Evolutionary conservation across 2,329 filamentous ascomycete species (phyloP).

Genomic region (Cephalotrichum gorgonifer): DNA sequence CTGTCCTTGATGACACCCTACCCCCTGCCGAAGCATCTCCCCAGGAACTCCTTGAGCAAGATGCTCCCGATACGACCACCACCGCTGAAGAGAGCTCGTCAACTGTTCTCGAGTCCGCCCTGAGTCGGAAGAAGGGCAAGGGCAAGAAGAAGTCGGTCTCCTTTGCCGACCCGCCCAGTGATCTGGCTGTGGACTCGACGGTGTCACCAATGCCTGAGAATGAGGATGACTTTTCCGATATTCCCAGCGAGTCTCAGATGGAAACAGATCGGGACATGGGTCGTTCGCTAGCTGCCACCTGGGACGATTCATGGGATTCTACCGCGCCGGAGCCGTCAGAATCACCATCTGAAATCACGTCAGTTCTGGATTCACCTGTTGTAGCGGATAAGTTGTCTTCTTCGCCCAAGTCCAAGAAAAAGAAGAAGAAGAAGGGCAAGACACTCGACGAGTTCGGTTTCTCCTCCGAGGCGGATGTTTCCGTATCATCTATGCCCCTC

Average conservation of each 20-base stretch:
- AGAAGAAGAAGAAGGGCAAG: neutral
- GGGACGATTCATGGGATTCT: conserved; percentile 1
- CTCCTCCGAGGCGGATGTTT: neutral
- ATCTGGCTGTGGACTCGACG: neutral
- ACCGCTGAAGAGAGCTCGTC: conserved; percentile 3
- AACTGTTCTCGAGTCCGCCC: conserved; percentile 11
- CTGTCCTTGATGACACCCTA: neutral
- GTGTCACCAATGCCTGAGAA: conserved; percentile 3
- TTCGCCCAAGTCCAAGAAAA: conserved; percentile 2
- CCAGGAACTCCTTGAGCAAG: neutral
- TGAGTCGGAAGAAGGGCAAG: conserved; percentile 17
- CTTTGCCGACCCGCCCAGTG: neutral
- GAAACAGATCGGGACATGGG: neutral
- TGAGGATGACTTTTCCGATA: neutral
- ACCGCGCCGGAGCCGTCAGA: neutral
- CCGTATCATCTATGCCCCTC: too few relatives aligned
- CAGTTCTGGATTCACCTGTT: neutral
- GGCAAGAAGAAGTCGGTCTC: conserved; percentile 19
- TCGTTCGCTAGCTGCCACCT: neutral
- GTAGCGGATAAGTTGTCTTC: neutral
- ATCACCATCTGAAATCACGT: neutral
- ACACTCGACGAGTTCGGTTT: neutral
- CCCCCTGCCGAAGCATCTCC: neutral
- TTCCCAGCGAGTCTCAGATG: neutral
- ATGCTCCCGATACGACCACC: neutral